Conservation (phyloP, 2,329 filamentous ascomycete species). For the Monosporascus sp. region DNA sequence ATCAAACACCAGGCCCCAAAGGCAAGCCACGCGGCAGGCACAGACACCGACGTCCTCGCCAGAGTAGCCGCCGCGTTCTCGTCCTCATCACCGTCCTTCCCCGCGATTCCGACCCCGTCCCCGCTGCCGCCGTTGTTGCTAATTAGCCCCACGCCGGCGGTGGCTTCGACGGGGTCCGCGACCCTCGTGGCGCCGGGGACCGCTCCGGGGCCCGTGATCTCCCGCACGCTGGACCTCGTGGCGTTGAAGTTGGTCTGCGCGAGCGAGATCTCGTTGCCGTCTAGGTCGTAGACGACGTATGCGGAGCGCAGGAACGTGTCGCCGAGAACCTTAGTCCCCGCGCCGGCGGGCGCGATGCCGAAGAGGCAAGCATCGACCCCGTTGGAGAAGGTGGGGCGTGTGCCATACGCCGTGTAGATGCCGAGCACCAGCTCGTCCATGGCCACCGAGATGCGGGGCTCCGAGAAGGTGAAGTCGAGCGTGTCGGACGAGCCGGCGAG, state of each 20-base stretch:
- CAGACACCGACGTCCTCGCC: constrained; percentile 1
- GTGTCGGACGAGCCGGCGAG: constrained; percentile 35
- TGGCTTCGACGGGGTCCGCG: constrained; percentile 43
- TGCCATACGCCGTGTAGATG: constrained; percentile 40
- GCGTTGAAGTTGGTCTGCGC: constrained; percentile 63
- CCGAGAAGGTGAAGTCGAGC: constrained; percentile 52
- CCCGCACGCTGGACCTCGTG: constrained; percentile 43
- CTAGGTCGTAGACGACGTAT: constrained; percentile 71
- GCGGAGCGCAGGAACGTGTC: constrained; percentile 72
- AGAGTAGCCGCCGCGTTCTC: constrained; percentile 5
- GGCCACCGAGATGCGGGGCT: constrained; percentile 47
- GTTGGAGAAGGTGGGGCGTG: constrained; percentile 46
- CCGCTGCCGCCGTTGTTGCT: constrained; percentile 10
- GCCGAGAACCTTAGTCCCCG: constrained; percentile 58
- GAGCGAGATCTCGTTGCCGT: constrained; percentile 66
- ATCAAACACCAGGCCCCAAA: constrained; percentile 10
- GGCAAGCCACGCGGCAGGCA: constrained; percentile 9
- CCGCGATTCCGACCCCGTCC: constrained; percentile 10
- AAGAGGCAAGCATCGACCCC: constrained; percentile 59
- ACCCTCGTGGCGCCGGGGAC: constrained; percentile 53
- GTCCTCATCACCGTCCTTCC: constrained; percentile 3
- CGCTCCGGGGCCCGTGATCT: constrained; percentile 47
- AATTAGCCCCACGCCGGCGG: constrained; percentile 31
- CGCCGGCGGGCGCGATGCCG: constrained; percentile 57
- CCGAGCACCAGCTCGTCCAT: constrained; percentile 58